phyloP scores from a whole-genome alignment of 495 filamentous ascomycete genomes.

The Zalerion maritima region DNA sequence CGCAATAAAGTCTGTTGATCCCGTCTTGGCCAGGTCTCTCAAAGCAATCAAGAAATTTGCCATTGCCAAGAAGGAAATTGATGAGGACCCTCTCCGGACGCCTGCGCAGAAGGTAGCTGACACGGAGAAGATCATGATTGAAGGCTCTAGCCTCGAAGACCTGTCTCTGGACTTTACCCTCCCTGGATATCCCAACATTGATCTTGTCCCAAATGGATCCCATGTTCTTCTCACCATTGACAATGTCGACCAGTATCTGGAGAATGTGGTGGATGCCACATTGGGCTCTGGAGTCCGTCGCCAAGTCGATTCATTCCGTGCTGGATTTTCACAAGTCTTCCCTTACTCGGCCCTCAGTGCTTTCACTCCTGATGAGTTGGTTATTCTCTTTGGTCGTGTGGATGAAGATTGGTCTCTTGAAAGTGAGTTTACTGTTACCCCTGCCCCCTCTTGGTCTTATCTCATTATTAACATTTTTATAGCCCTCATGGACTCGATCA shows the following conservation, averaged over 20 bases:
- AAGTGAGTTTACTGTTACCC: constrained; percentile 43
- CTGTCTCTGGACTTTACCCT: constrained; percentile 86
- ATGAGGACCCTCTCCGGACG: constrained; percentile 48
- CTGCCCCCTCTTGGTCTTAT: background rate
- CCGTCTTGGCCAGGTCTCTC: constrained; percentile 70
- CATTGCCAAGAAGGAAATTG: constrained; percentile 64
- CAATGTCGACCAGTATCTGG: constrained; percentile 77
- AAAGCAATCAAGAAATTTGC: constrained; percentile 81
- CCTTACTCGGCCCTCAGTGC: constrained; percentile 83
- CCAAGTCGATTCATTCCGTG: constrained; percentile 83
- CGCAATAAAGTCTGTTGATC: constrained; percentile 82
- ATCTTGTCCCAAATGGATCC: constrained; percentile 60
- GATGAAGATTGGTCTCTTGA: constrained; percentile 98
- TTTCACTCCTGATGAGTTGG: constrained; percentile 93
- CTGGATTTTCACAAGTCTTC: constrained; percentile 92
- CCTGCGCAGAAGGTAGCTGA: constrained; percentile 54
- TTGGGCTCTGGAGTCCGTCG: constrained; percentile 72
- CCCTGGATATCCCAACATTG: constrained; percentile 82
- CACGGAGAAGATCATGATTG: constrained; percentile 50
- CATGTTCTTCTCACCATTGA: constrained; percentile 68
- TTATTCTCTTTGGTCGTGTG: constrained; percentile 84
- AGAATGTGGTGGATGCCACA: constrained; percentile 83
- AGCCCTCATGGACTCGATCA: constrained; percentile 96
- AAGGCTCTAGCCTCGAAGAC: constrained; percentile 69
- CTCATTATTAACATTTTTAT: constrained; percentile 11